A percentile compares a stretch with the other conserved stretches of the same genome.
Evolutionary conservation across 176 grass and related monocot species (phyloP).

Genomic region (Echinochloa phyllopogon): DNA sequence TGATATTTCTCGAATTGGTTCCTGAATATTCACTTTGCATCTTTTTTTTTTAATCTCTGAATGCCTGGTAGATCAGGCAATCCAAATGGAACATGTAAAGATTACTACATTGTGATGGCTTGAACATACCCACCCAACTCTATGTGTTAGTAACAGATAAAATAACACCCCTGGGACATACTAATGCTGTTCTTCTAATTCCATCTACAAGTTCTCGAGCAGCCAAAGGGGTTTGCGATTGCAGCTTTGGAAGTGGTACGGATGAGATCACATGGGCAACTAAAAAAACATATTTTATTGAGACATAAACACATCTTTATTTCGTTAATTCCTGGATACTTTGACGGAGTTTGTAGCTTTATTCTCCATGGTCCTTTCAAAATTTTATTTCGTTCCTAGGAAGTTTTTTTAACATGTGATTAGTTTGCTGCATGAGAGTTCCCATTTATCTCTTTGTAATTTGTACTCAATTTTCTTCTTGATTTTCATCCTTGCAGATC

Average conservation of each 20-base stretch:
- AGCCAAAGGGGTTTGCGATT: not conserved
- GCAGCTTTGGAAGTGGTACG: not conserved
- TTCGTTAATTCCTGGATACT: not conserved
- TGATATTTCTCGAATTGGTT: slow-evolving; percentile 36
- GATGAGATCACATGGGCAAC: not conserved
- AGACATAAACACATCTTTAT: not conserved
- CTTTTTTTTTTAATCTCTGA: not conserved
- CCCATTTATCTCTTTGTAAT: slow-evolving; percentile 6
- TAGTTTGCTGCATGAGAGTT: slow-evolving; percentile 14
- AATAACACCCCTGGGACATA: not conserved
- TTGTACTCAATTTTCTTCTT: slow-evolving; percentile 36
- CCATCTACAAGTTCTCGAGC: not conserved
- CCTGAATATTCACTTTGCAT: not conserved
- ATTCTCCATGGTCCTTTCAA: not conserved
- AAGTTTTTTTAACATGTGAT: not conserved
- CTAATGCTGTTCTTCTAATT: not conserved
- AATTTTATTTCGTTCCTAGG: not conserved
- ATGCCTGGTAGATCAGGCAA: not conserved
- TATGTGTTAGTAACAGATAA: not conserved
- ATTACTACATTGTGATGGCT: not conserved
- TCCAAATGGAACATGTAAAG: not conserved
- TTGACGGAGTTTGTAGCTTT: slow-evolving; percentile 19
- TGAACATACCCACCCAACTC: not conserved
- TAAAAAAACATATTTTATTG: slow-evolving; percentile 13
- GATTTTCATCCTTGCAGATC: slow-evolving; percentile 60